These are phyloP conservation scores for Ceratobasidium sp. DNA, from an alignment of 1,284 basidiomycete species.

Conservation along the genomic window DNA sequence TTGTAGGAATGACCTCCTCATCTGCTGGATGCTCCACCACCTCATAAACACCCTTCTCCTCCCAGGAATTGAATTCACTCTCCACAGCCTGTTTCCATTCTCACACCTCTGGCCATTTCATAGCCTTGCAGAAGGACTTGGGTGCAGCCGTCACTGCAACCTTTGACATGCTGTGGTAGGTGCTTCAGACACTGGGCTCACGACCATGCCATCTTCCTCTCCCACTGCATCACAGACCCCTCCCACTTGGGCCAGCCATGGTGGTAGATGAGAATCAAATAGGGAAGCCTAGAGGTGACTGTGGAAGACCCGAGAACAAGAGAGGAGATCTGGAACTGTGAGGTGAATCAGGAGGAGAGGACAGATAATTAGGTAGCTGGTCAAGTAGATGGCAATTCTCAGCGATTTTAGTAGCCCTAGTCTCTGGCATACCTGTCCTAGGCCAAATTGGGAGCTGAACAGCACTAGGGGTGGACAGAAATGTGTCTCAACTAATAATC, in stretches of 20 bases:
- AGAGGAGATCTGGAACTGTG: neutral
- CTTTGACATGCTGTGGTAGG: neutral
- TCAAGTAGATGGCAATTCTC: neutral
- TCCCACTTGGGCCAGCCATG: neutral
- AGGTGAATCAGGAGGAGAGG: neutral
- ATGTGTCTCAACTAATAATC: too few relatives aligned
- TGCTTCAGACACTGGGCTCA: neutral
- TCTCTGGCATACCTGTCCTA: neutral
- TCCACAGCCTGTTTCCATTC: neutral
- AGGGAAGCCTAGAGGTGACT: neutral
- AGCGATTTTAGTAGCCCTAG: neutral
- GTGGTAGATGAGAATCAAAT: neutral
- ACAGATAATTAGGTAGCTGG: neutral
- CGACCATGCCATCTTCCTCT: neutral
- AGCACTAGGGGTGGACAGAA: too few relatives aligned
- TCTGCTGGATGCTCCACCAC: neutral
- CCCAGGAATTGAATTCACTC: neutral
- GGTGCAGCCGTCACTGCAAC: too few relatives aligned
- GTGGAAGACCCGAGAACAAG: neutral
- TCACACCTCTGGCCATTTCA: neutral
- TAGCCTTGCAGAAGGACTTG: conserved; percentile 3
- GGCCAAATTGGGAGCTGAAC: too few relatives aligned
- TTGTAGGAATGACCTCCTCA: neutral
- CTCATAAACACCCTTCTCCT: neutral
- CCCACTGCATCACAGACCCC: neutral